phyloP scores from a whole-genome alignment of 768 basidiomycete genomes.

The Hericium rajendrae region DNA sequence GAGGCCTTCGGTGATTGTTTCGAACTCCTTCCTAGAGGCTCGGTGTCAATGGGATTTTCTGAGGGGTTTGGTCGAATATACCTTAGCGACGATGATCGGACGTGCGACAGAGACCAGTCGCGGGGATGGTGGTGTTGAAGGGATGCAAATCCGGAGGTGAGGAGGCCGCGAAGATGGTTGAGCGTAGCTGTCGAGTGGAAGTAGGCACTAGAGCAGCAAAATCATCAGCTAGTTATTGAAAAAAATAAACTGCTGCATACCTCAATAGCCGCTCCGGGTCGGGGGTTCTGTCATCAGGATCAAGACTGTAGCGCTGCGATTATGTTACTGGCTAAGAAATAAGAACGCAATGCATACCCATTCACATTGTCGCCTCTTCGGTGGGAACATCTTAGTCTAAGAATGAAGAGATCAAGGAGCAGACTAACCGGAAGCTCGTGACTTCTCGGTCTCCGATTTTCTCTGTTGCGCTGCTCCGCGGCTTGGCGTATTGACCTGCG shows the following conservation, averaged over 20 bases:
- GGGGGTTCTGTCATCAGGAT: slow-evolving; percentile 71
- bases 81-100: slow-evolving; percentile 72
- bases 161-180: slow-evolving; percentile 82
- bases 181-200: slow-evolving; percentile 92
- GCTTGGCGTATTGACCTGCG: slow-evolving; percentile 95
- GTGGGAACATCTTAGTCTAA: background rate
- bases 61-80: slow-evolving; percentile 22
- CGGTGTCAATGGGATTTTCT: background rate
- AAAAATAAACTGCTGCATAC: slow-evolving; percentile 24
- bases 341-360: slow-evolving; percentile 38
- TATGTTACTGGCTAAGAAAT: too few relatives aligned
- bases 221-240: background rate
- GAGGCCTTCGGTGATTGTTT: slow-evolving; percentile 73
- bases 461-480: slow-evolving; percentile 78
- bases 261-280: slow-evolving; percentile 85
- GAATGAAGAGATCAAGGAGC: background rate
- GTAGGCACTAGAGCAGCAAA: slow-evolving; percentile 56
- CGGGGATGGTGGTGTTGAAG: slow-evolving; percentile 84
- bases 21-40: slow-evolving; percentile 60
- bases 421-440: slow-evolving; percentile 62
- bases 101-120: slow-evolving; percentile 89
- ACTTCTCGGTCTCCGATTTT: slow-evolving; percentile 68
- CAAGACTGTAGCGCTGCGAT: slow-evolving; percentile 35
- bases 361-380: slow-evolving; percentile 93
- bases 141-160: slow-evolving; percentile 92